Conservation (phyloP, 2,329 filamentous ascomycete genomes). For the Penicillium sp. region DNA sequence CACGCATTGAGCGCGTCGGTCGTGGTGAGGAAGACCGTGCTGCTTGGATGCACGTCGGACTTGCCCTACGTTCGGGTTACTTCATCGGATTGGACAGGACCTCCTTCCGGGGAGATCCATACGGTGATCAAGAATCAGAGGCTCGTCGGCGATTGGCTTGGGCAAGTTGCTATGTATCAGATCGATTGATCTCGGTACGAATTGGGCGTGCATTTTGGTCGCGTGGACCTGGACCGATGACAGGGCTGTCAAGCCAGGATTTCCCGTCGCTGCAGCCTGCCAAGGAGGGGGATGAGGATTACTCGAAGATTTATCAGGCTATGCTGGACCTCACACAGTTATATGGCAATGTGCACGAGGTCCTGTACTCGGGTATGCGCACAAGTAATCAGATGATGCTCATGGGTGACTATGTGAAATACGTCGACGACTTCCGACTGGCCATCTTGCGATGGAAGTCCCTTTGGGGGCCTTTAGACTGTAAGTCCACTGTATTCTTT, state of each 20-base stretch:
- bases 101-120: slow-evolving; percentile 64
- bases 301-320: slow-evolving; percentile 70
- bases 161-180: slow-evolving; percentile 70
- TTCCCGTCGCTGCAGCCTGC: slow-evolving; percentile 68
- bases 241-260: slow-evolving; percentile 66
- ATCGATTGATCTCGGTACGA: slow-evolving; percentile 70
- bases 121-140: slow-evolving; percentile 62
- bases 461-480: slow-evolving; percentile 68
- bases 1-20: slow-evolving; percentile 64
- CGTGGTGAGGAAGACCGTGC: slow-evolving; percentile 74
- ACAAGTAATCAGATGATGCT: slow-evolving; percentile 71
- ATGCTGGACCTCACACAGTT: slow-evolving; percentile 72
- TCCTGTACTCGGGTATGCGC: slow-evolving; percentile 71
- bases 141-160: slow-evolving; percentile 69
- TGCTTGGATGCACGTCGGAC: slow-evolving; percentile 76
- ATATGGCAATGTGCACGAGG: slow-evolving; percentile 74
- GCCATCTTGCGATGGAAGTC: slow-evolving; percentile 73
- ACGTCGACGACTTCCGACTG: slow-evolving; percentile 72
- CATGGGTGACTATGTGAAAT: slow-evolving; percentile 73
- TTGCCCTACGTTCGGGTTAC: slow-evolving; percentile 70
- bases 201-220: slow-evolving; percentile 76
- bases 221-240: slow-evolving; percentile 68
- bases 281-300: slow-evolving; percentile 65
- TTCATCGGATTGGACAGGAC: slow-evolving; percentile 71
- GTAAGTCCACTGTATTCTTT: slow-evolving; percentile 43